phyloP scores from a whole-genome alignment of 768 basidiomycete genomes.

The Xerocomellus chrysenteron region DNA sequence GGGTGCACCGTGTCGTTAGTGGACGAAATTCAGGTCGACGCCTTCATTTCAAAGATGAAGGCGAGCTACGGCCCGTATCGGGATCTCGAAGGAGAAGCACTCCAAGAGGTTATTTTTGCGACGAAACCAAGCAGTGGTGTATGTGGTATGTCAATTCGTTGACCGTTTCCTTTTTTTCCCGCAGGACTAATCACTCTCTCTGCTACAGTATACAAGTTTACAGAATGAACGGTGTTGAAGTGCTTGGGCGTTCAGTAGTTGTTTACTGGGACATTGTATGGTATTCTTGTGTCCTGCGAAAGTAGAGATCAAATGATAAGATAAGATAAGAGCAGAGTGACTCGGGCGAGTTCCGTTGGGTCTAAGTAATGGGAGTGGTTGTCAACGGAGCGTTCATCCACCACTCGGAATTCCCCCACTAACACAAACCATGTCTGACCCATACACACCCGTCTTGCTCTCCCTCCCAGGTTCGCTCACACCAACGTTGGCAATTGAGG shows the following conservation, averaged over 20 bases:
- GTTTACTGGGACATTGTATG: too few relatives aligned
- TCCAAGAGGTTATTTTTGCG: constrained; percentile 74
- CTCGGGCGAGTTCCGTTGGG: background rate
- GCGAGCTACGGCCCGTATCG: constrained; percentile 64
- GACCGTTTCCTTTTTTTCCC: background rate
- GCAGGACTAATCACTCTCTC: background rate
- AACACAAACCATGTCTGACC: constrained; percentile 30
- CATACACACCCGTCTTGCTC: constrained; percentile 53
- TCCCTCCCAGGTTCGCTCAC: constrained; percentile 50
- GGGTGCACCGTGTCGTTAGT: constrained; percentile 87
- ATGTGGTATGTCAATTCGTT: constrained; percentile 55
- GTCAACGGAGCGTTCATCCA: background rate
- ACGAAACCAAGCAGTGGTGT: constrained; percentile 83
- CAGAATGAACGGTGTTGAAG: constrained; percentile 13
- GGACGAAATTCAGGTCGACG: constrained; percentile 55
- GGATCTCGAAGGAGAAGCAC: constrained; percentile 52
- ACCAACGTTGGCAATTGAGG: constrained; percentile 64
- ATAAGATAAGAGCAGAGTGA: constrained; percentile 6
- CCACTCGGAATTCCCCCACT: background rate
- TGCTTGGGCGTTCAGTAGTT: too few relatives aligned
- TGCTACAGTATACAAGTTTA: constrained; percentile 29
- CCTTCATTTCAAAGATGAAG: constrained; percentile 63
- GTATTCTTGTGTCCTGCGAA: too few relatives aligned
- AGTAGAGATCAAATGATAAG: background rate
- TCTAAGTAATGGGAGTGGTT: background rate